Base-by-base conservation (phyloP, 805 yeast species). In the Monosporozyma unispora region DNA sequence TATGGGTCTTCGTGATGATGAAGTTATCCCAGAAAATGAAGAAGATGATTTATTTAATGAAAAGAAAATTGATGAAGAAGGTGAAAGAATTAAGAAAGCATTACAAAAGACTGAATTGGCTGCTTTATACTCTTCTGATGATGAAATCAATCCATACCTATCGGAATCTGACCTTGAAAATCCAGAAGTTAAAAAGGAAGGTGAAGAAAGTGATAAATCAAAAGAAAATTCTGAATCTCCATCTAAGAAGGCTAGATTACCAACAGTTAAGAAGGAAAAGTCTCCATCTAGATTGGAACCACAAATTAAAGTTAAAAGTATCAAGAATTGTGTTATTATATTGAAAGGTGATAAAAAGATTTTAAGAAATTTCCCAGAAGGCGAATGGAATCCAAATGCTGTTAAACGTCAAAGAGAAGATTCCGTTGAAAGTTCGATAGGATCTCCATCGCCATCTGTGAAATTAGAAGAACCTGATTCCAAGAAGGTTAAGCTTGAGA, bases 31-130 rank as follows among this genome's bases (percentile, higher is more conserved):
- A n/a, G 80, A 77, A 16, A 84, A 79, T 48, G 83, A 79, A 40
- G 81, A 79, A 41, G 88, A 83, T 58, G 95, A 87, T 54, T 66
- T 84, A 49, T 84, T 84, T 57, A 86, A 79, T 51, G 80, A 81
- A 25, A 81, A 87, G 63, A 81, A 81, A 60, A 86, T 89, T 44
- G 96, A 90, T 67, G 87, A 85, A 61, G 96, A 88, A 64, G 97
- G 98, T 57, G 83, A 82, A 61, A 84, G 83, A 62, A 77, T 91
- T 52, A 80, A 88, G 57, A 85, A 85, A 65, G 89, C 93, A 1
- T 74, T 93, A 58, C 81, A 84, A 54, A 83, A 88, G 57, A 80
- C 91, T 28, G 97, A 91, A 64, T 82, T 87, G 66, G 84, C 83
- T 57, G 95, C 84, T 4, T 57, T 70, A 47, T 71, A 71, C 51